These are phyloP conservation scores for Oenanthe sinensis DNA, from an alignment of 129 eudicot species.

Conservation along the genomic window DNA sequence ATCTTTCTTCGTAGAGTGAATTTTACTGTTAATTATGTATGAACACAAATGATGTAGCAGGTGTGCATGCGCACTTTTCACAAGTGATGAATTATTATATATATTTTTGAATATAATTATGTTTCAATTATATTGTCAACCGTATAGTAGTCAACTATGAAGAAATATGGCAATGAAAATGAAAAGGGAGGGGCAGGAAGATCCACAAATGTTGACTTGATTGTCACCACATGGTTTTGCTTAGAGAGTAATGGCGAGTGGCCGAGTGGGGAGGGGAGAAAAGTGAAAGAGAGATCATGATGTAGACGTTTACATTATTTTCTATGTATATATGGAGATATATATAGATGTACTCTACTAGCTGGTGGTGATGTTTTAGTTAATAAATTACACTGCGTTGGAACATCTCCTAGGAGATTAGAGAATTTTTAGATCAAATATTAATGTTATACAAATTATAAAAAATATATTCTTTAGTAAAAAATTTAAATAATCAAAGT, in stretches of 20 bases:
- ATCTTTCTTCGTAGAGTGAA: not conserved
- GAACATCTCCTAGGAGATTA: no score
- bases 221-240: slow-evolving; percentile 2
- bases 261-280: not conserved
- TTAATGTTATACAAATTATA: no score
- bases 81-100: not conserved
- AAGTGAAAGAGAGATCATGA: not conserved
- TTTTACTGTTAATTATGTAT: not conserved
- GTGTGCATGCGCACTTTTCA: not conserved
- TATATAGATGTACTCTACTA: no score
- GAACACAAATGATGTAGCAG: not conserved
- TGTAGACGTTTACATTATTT: not conserved
- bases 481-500: no score
- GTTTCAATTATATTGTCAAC: not conserved
- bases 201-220: slow-evolving; percentile 5
- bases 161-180: not conserved
- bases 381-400: no score
- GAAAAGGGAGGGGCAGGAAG: not conserved
- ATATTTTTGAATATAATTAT: not conserved
- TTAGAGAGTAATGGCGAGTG: not conserved
- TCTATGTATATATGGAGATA: no score
- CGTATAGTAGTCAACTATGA: not conserved
- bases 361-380: not conserved
- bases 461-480: no score
- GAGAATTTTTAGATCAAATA: no score